Base-by-base conservation (phyloP, 371 early-diverging fungal species). In the Nematocida major region DNA sequence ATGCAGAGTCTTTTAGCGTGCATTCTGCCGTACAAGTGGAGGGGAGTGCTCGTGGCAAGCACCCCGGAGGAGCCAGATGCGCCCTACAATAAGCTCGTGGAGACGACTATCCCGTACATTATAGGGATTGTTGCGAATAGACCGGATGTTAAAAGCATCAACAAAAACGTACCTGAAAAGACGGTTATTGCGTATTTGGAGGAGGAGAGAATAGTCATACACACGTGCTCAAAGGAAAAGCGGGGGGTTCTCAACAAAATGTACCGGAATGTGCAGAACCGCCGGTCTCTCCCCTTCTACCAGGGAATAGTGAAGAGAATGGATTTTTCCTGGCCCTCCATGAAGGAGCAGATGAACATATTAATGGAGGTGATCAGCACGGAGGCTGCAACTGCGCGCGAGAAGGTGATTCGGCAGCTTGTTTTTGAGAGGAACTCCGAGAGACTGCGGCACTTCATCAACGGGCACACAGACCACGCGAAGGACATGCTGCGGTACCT, bases 301-400 rank as follows among this genome's bases (percentile, higher is more conserved):
- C 40, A 62, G 38, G n/a, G 15, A 18, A 53, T 73, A 36, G 15
- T 62, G 9, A 59, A 63, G 38, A 62, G 49, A 15, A 39, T 73
- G 54, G 11, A 4, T 11, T 49, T 49, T 48, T 22, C 3, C 2
- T 73, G 76, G 76, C 76, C 76, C 2, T 22, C 4, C 4, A 30
- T 73, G 40, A 59, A 63, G 38, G 36, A 47, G 15, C 30, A 73
- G 40, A 51, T 73, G 61, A 73, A 63, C 45, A 63, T 73, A 13
- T 40, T 24, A 3, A 73, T 73, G 76, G 76, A 73, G 34, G 34
- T 73, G 13, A 65, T 73, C 20, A 73, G 49, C 54, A 63, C 76
- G 43, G n/a, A 63, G 51, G 51, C 45, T 0, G 48, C 13, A 2
- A 63, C 47, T 1, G 76, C 76, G n/a, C 9, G 76, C 22, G 76